Base-by-base conservation (phyloP, 2,329 filamentous ascomycete species). In the Trichophyton rubrum region DNA sequence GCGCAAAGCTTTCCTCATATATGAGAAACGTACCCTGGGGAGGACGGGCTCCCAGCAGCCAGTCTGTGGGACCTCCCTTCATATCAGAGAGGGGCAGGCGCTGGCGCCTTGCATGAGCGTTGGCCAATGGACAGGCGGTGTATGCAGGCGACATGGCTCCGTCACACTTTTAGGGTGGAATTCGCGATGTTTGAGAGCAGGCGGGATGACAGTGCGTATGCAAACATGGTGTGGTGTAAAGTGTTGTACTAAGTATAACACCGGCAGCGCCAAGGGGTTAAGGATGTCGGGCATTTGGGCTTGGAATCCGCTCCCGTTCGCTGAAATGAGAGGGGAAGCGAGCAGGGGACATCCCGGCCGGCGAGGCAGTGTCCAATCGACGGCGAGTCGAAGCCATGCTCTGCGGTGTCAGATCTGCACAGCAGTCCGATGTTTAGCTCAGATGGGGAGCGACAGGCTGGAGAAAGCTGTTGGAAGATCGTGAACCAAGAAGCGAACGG, bases 131-230 rank as follows among this genome's bases (percentile, higher is more conserved):
- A 17, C 33, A n/a, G 11, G 27, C 27, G 8, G 51, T 15, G 27
- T 35, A 55, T 55, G 51, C 51, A 55, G 24, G 27, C 51, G 51
- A 55, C 51, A 55, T 20, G 51, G 51, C n/a, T 35, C 51, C 51
- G 33, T 35, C 51, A 55, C 51, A 55, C 33, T 35, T 55, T 55
- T 55, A 55, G 27, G 51, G 11, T 38, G 51, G 33, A 55, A 35
- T 55, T 22, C 3, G 45, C 45, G 45, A 27, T 51, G 45, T 51
- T 51, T 51, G 22, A 51, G 22, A 13, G 22, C 8, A 22, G 20
- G 13, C 24, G 45, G 43, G 45, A 51, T 27, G 45, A 51, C 45
- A 13, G 45, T 51, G 45, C 45, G 45, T 51, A 47, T 43, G 15
- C 33, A 13, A 38, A 38, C 9, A 13, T 38, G 33, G 33, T 38